Conservation (phyloP, 768 basidiomycete species). For the Cystobasidium tubakii region DNA sequence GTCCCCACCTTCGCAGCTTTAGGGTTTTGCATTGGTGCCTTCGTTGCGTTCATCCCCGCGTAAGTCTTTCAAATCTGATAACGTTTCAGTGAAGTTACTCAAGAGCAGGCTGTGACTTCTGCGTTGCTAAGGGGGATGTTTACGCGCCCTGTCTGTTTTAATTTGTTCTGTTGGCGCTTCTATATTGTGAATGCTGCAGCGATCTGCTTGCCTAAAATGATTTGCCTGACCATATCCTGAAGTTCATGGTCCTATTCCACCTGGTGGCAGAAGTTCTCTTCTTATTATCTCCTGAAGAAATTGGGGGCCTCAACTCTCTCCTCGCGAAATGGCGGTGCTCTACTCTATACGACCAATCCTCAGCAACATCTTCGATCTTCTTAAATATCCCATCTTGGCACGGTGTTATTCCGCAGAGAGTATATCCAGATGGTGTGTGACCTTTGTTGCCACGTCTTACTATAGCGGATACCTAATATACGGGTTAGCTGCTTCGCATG, state of each 20-base stretch:
- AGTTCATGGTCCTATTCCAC: not conserved
- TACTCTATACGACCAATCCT: not conserved
- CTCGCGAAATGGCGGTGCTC: not conserved
- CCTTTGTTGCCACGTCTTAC: not conserved
- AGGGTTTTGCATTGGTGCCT: slow-evolving; percentile 5
- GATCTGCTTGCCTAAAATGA: no score
- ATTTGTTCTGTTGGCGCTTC: not conserved
- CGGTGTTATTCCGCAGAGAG: not conserved
- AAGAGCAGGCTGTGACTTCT: not conserved
- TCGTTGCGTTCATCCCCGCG: slow-evolving; percentile 14
- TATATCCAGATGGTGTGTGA: not conserved
- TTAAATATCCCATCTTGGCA: not conserved
- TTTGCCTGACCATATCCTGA: not conserved
- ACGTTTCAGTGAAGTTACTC: not conserved
- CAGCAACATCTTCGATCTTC: not conserved
- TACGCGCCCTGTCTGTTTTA: not conserved
- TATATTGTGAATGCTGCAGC: not conserved
- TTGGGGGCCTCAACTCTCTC: not conserved
- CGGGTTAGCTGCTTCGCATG: not conserved
- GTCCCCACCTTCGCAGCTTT: not conserved
- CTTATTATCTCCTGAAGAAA: not conserved
- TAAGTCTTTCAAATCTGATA: not conserved
- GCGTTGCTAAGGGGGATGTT: not conserved
- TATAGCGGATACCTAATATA: not conserved
- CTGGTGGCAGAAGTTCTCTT: slow-evolving; percentile 5